Evolutionary conservation across 2,329 filamentous ascomycete genomes (phyloP).

Genomic region (Alternaria longipes): DNA sequence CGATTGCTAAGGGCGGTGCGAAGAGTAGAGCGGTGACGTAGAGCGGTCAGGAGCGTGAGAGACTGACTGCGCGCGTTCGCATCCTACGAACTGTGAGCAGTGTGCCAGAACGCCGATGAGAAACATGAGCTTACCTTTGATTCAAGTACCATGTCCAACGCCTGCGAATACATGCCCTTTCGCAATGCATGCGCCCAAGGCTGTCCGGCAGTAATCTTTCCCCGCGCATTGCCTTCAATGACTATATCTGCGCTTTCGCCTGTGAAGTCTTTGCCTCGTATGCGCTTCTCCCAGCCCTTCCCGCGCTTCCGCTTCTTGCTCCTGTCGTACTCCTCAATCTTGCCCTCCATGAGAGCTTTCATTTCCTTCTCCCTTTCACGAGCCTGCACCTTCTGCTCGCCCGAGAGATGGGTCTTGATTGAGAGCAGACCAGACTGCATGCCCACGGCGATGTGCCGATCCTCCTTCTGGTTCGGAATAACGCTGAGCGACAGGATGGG

Average conservation of each 20-base stretch:
- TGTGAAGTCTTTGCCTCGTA: slow-evolving; percentile 78
- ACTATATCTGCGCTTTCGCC: slow-evolving; percentile 89
- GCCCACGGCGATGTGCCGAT: slow-evolving; percentile 93
- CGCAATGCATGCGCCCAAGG: slow-evolving; percentile 87
- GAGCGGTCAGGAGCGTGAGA: slow-evolving; percentile 75
- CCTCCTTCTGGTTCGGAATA: slow-evolving; percentile 74
- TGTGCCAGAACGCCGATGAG: not conserved
- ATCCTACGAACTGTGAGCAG: slow-evolving; percentile 31
- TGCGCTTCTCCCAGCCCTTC: slow-evolving; percentile 68
- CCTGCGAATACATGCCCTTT: slow-evolving; percentile 76
- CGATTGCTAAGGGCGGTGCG: slow-evolving; percentile 73
- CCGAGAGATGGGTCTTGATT: slow-evolving; percentile 86
- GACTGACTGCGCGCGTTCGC: slow-evolving; percentile 52
- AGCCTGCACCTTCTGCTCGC: slow-evolving; percentile 79
- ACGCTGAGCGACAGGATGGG: slow-evolving; percentile 87
- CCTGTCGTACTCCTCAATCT: slow-evolving; percentile 79
- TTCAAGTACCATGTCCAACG: slow-evolving; percentile 79
- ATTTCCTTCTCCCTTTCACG: slow-evolving; percentile 84
- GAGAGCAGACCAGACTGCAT: slow-evolving; percentile 95
- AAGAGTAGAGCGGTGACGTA: slow-evolving; percentile 18
- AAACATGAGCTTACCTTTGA: slow-evolving; percentile 42
- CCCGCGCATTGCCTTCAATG: slow-evolving; percentile 77
- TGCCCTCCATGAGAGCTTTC: slow-evolving; percentile 80
- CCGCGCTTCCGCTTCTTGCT: slow-evolving; percentile 71
- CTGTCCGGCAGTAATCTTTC: slow-evolving; percentile 69